Base-by-base conservation (phyloP, 2,329 filamentous ascomycete genomes). In the Ambrosiella xylebori region DNA sequence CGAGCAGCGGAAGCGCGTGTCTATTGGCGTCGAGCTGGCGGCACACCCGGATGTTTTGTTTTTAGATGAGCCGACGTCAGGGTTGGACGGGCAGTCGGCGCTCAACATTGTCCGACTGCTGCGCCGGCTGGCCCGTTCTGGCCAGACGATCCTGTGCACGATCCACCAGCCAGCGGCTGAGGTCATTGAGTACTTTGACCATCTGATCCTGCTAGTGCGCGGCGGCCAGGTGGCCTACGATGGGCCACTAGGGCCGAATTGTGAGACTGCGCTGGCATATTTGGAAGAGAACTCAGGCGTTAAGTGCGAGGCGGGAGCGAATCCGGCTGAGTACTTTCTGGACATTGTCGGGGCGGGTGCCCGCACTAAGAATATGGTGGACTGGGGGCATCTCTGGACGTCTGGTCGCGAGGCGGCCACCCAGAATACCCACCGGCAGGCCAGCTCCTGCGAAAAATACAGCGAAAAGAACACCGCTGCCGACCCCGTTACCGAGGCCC, bases 251-350 rank as follows among this genome's bases (percentile, higher is more conserved):
- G 81, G 81, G 2, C 19, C 39, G 35, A 50, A 55, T 38, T 80
- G 77, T 0, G 68, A 68, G 5, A 78, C 73, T 0, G 66, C 85
- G 57, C 76, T 74, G 49, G 71, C 71, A 27, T 86, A 86, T 68
- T 90, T 93, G 65, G 78, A 78, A 47, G 71, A 73, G 17, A 77
- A 86, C 60, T 54, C 38, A 11, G 85, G 84, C 4, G 81, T 79
- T 0, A 74, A 77, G 1, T 85, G 84, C 61, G 76, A 77, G 0
- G 62, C 71, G 0, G 77, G 80, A 0, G 79, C 78, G 15, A 89
- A 89, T 63, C 84, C 84, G 1, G 85, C 85, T 0, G 85, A 89
- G 66, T 86, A 82, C 73, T 88, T 89, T 80, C 78, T 89, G 55
- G 74, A 78, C 55, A 73, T 77, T n/a, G 74, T 76, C 12, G 38